These are phyloP conservation scores for Seminavis robusta DNA, from an alignment of 108 stramenopile genomes.

Conservation along the genomic window DNA sequence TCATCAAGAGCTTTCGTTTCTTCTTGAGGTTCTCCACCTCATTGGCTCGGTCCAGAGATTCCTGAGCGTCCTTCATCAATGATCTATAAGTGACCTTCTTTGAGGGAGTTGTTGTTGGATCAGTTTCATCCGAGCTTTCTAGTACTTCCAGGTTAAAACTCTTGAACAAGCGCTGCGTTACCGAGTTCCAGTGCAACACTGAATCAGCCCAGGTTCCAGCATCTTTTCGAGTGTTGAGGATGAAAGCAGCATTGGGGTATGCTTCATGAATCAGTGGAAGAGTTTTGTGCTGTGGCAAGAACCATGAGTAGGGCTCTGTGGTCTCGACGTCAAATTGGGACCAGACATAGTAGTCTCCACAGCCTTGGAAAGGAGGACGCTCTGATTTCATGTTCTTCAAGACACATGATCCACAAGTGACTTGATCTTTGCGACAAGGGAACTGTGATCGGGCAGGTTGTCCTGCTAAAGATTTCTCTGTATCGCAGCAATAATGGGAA, in stretches of 20 bases:
- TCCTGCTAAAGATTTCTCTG: background rate
- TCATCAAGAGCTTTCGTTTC: constrained; percentile 12
- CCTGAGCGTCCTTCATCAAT: background rate
- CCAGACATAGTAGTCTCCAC: constrained; percentile 12
- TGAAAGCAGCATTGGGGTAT: constrained; percentile 32
- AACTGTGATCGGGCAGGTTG: background rate
- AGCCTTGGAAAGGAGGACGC: constrained; percentile 8
- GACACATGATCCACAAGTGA: constrained; percentile 28
- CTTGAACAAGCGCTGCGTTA: constrained; percentile 16
- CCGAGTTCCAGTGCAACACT: constrained; percentile 28
- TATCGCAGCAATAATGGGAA: constrained; percentile 31
- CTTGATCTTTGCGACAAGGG: constrained; percentile 1
- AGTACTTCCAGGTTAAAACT: constrained; percentile 10
- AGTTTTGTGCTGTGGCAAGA: constrained; percentile 40
- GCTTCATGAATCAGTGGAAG: constrained; percentile 25
- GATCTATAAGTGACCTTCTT: background rate
- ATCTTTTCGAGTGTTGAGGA: constrained; percentile 14
- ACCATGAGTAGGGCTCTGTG: constrained; percentile 9
- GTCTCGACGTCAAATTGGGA: constrained; percentile 27
- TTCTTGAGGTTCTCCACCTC: constrained; percentile 4
- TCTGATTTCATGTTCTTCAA: constrained; percentile 12
- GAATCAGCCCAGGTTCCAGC: constrained; percentile 24
- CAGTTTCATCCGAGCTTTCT: background rate
- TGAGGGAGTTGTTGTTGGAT: background rate
- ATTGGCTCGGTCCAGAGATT: background rate